Evolutionary conservation across 257 asterid species (phyloP).

Genomic region (Fraxinus quadrangulata): DNA sequence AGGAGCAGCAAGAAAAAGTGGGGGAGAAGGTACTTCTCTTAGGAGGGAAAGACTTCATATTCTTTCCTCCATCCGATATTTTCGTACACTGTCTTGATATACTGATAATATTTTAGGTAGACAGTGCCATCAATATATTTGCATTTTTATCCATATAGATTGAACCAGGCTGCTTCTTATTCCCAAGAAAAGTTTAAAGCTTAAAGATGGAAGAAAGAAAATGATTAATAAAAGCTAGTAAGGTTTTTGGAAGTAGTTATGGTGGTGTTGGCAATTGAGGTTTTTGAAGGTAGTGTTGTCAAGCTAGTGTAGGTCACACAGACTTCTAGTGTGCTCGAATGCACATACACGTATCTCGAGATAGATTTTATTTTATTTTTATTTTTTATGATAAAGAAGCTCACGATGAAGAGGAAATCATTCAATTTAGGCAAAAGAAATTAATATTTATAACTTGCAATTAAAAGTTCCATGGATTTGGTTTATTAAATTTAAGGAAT

Average conservation of each 20-base stretch:
- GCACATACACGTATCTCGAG: not conserved
- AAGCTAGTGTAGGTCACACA: not conserved
- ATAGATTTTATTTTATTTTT: too few species aligned
- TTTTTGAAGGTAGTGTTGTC: not conserved
- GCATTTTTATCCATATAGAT: not conserved
- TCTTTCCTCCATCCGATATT: not conserved
- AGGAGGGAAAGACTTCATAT: slow-evolving; percentile 8
- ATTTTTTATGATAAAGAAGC: not conserved
- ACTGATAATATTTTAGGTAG: slow-evolving; percentile 6
- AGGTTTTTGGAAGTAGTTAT: not conserved
- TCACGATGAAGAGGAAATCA: not conserved
- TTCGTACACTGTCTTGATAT: not conserved
- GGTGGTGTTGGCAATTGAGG: not conserved
- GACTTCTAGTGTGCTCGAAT: not conserved
- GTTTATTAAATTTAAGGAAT: too few species aligned
- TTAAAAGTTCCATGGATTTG: too few species aligned
- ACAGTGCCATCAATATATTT: not conserved
- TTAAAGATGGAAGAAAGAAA: slow-evolving; percentile 8
- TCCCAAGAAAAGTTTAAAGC: not conserved
- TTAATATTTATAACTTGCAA: not conserved
- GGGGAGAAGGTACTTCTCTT: slow-evolving; percentile 63
- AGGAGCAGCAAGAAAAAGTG: slow-evolving; percentile 80
- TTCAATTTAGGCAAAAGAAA: not conserved
- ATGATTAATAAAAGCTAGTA: too few species aligned
- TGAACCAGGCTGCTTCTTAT: not conserved